Evolutionary conservation across 192 early-diverging fungal genomes (phyloP), one percentile per base, ranked within the genome.

Genomic region (Chytriomyces confervae): DNA sequence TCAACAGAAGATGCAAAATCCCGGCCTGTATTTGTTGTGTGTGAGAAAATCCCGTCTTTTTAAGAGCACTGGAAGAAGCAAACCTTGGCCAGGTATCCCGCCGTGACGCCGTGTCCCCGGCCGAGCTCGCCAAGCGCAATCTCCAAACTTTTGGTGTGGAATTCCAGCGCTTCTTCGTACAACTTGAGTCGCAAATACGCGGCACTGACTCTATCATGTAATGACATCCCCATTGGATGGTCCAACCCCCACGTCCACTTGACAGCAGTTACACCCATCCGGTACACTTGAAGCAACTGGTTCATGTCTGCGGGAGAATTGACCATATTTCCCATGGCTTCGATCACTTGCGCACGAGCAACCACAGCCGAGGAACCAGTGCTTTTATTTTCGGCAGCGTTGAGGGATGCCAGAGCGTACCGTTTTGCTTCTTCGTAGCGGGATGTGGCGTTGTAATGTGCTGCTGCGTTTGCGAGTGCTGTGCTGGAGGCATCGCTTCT

Each of bases 361-460:
- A 88, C 48, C 11, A 76, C 78, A 44, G 65, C 68, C 5, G 84
- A 51, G 6, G 74, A 7, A 4, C 62, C 10, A 16, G 77, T 79
- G n/a, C 75, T 80, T 66, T 87, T 86, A n/a, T 76, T 69, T 10
- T 69, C 57, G 3, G 80, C 75, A 10, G 84, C 81, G 18, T 66
- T 77, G 36, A 84, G 23, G 2, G 86, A 83, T 1, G 86, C 82
- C 50, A 81, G 70, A 20, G 82, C 88, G 70, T 89, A 88, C 62
- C 85, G 66, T 61, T 79, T 16, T 10, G 88, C 86, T 64, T 89
- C 88, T 47, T 88, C 85, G 48, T 68, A 84, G 47, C 85, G 47
- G 6, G 76, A 73, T 0, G 82, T 81, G 47, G 80, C 77, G 61
- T 81, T 86, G 76, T 86, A 88, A 73, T 86, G 80, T 6, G 82